Base-by-base conservation (phyloP, 805 yeast species). In the Metschnikowia henanensis region DNA sequence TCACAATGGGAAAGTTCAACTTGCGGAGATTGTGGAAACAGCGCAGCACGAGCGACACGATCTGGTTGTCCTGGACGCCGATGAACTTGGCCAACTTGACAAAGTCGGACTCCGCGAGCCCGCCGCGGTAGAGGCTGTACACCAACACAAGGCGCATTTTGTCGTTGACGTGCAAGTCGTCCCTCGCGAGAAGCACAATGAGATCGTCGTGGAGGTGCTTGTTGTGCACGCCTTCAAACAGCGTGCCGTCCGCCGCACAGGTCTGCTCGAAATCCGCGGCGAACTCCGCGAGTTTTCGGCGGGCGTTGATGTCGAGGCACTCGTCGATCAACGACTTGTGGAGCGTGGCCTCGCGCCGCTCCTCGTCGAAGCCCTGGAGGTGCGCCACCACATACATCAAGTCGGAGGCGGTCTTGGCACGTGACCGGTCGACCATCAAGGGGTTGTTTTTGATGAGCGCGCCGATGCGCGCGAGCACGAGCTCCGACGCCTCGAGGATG, bases 181-280 rank as follows among this genome's bases (percentile, higher is more conserved):
- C 71, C 34, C 77, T 64, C 0, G 72, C 66, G 18, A 92, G 68
- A 18, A 82, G 59, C 3, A 66, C 72, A 22, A 91, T 69, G 43
- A 90, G 65, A 28, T 77, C 79, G 39, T 80, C 85, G 25, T 85
- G 81, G 19, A 87, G 65, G 40, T 76, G 73, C 52, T 78, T 78
- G 35, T 76, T 75, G 52, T 77, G 77, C 21, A 75, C 75, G 3
- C 92, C 90, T 50, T 87, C 86, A 36, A 81, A 71, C 43, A 81
- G 82, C 3, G 76, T 62, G 18, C 95, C 95, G 33, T 80, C 79
- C 4, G 89, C 87, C 4, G 85, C 79, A 50, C 90, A 74, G 16
- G 83, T 78, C 65, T 91, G 97, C 64, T 94, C 98, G 46, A 90
- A 75, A 50, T 87, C 94, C 1, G 96, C 88, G 16, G 87, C 72